Evolutionary conservation across 164 flowering plant genomes (phyloP), one percentile per base, ranked within the genome.

Genomic region (Vitis riparia): DNA sequence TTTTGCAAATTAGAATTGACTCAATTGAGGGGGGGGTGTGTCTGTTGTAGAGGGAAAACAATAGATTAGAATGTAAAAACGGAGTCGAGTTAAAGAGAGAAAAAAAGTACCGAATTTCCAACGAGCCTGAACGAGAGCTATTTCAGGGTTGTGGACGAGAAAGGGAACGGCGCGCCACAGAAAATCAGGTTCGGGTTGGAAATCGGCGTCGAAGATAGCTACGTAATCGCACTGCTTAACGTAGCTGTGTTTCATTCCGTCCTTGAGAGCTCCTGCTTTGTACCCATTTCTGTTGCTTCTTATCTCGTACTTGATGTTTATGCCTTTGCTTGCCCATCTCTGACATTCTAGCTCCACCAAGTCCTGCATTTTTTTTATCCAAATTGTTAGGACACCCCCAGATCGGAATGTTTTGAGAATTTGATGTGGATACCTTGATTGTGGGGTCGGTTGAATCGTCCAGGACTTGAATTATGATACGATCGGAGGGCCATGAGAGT

Each of bases 401-500:
- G 44, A 37, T 37, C 44, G 44, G 44, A 37, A 37, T 37, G 44
- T 37, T 37, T 37, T 3, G 44, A 37, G 44, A 37, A 37, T n/a
- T 63, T 55, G 3, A 12, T 1, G 11, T 13, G 14, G 51, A 2
- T 66, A 92, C 97, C 91, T 89, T 92, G 77, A 88, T 82, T 13
- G 78, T 64, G 55, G 86, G 84, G 77, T 91, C 94, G 0, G 94
- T 92, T 44, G 98, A 92, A 75, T 92, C 98, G 57, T 92, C 98
- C 0, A 92, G 89, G 47, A 92, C 94, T 84, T 92, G 98, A 51
- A 92, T 82, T 37, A 92, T 84, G 69, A 91, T 82, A 9, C 98
- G 72, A 65, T 92, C 94, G 2, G 91, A 77, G 7, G 98, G 96
- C 98, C 98, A 92, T 62, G 94, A 89, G n/a, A 92, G 91, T 3